Base-by-base conservation (phyloP, 2,329 filamentous ascomycete genomes). In the Monilinia laxa region DNA sequence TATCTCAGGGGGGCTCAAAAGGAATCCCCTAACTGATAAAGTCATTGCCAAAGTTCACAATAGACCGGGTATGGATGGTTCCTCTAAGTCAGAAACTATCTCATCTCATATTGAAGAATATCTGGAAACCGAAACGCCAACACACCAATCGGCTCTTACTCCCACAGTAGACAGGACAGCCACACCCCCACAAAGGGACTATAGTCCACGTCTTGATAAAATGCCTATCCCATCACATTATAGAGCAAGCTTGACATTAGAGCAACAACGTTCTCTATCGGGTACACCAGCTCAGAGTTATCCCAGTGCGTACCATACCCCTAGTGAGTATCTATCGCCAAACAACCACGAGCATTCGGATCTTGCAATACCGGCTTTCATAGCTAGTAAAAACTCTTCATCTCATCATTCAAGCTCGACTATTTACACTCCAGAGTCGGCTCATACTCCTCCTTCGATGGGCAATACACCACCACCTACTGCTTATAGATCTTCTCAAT, bases 101-200 rank as follows among this genome's bases (percentile, higher is more conserved):
- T 65, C 63, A 3, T 68, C 65, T 62, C 72, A 73, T 52, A 67
- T 72, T 5, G 67, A 73, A 64, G 69, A 74, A 20, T 74, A 71
- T 56, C 65, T 73, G 20, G 70, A 73, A 40, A 66, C 45, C 4
- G 67, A 70, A 38, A 67, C 66, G 23, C 53, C 62, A 40, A 23
- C 40, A 42, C 63, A 23, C 11, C 35, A 62, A 65, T 28, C 55
- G 10, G 38, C 23, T 23, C 64, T 42, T 28, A 35, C 47, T 28
- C 45, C 49, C 23, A 49, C 14, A 11, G 52, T 51, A 40, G n/a
- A 59, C 28, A 65, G 56, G 40, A 40, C 51, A 53, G 47, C 64
- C 12, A 59, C 64, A 25, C 47, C 55, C 12, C 45, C n/a, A 18
- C 55, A 53, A 40, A 60, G 47, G 12, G 47, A 62, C 52, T 52